Evolutionary conservation across 345 rosid species (phyloP).

Genomic region (Acer yangbiense): DNA sequence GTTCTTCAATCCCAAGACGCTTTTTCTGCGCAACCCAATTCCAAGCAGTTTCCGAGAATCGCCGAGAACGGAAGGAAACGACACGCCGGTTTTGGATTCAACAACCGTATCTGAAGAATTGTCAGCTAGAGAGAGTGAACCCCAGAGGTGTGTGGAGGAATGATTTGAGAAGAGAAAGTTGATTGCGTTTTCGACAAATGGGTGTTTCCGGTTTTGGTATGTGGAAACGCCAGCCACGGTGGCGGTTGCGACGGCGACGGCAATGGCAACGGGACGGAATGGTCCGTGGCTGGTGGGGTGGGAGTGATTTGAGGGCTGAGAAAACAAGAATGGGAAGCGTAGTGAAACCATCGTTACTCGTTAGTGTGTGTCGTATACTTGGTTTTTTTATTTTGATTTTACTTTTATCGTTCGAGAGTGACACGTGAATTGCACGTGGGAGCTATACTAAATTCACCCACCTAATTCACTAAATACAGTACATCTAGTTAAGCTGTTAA

Average conservation of each 20-base stretch:
- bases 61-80: conserved; percentile 60
- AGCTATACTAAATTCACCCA: too few species aligned
- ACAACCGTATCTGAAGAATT: conserved; percentile 51
- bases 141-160: conserved; percentile 47
- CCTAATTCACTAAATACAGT: too few species aligned
- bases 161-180: conserved; percentile 36
- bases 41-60: conserved; percentile 69
- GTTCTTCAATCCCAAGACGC: conserved; percentile 76
- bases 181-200: conserved; percentile 35
- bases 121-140: conserved; percentile 72
- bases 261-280: conserved; percentile 32
- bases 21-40: conserved; percentile 74
- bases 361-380: not conserved
- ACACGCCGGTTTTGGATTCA: conserved; percentile 64
- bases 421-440: not conserved
- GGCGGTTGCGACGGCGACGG: conserved; percentile 43
- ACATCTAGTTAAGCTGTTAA: too few species aligned
- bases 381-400: not conserved
- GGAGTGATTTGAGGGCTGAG: conserved; percentile 50
- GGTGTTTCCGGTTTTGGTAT: conserved; percentile 36
- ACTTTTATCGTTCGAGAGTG: not conserved
- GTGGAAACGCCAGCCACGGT: conserved; percentile 46
- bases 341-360: conserved; percentile 55
- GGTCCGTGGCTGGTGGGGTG: conserved; percentile 17
- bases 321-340: conserved; percentile 81